Evolutionary conservation across 2,329 filamentous ascomycete genomes (phyloP).

Genomic region (Nannizziopsis arthrosporioides): DNA sequence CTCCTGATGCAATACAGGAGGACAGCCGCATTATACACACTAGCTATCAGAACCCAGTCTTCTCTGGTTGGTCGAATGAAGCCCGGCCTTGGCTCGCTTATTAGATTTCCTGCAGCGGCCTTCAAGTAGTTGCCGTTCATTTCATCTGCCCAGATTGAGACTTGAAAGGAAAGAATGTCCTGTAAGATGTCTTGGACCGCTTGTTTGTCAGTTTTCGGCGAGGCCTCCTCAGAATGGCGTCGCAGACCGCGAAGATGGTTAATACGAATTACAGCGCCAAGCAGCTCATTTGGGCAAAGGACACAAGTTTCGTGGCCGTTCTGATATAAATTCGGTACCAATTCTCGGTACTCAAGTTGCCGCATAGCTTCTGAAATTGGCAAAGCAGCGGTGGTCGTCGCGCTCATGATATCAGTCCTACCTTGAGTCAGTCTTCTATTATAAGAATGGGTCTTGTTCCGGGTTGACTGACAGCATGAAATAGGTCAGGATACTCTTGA

Average conservation of each 20-base stretch:
- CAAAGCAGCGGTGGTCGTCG: slow-evolving; percentile 10
- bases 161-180: slow-evolving; percentile 13
- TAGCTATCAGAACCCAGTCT: slow-evolving; percentile 15
- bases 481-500: slow-evolving; percentile 10
- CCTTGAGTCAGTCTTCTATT: background rate
- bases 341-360: slow-evolving; percentile 12
- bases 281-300: slow-evolving; percentile 13
- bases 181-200: slow-evolving; percentile 9
- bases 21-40: slow-evolving; percentile 13
- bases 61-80: slow-evolving; percentile 12
- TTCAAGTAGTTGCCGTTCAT: slow-evolving; percentile 9
- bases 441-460: background rate
- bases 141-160: slow-evolving; percentile 10
- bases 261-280: slow-evolving; percentile 14
- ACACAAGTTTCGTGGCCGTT: slow-evolving; percentile 15
- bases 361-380: slow-evolving; percentile 9
- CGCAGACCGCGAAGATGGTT: slow-evolving; percentile 14
- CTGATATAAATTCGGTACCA: slow-evolving; percentile 11
- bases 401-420: slow-evolving; percentile 14
- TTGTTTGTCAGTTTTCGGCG: background rate
- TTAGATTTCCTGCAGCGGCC: background rate
- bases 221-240: background rate
- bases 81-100: slow-evolving; percentile 4
- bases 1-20: slow-evolving; percentile 14
- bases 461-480: slow-evolving; percentile 14